Conservation (phyloP, 441 rosid genomes). For the Eruca vesicaria region DNA sequence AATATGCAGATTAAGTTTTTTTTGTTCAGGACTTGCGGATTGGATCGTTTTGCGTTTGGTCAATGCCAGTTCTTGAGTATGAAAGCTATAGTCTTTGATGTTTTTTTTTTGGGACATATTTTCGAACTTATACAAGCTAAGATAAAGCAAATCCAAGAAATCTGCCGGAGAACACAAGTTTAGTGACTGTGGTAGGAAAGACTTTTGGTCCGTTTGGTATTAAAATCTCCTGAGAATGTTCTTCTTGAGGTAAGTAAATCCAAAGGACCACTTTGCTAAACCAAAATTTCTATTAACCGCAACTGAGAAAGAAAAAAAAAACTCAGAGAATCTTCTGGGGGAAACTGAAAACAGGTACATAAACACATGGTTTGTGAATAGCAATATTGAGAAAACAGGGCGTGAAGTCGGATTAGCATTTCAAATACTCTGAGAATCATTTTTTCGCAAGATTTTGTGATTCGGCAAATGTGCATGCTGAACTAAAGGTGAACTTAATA, state of each 20-base stretch:
- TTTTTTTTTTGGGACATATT: not conserved
- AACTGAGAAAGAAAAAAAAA: not conserved
- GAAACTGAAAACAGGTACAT: conserved; percentile 45
- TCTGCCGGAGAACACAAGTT: conserved; percentile 52
- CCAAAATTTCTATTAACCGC: not conserved
- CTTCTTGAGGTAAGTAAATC: conserved; percentile 65
- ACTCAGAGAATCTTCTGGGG: not conserved
- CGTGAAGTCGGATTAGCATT: conserved; percentile 82
- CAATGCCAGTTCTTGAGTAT: conserved; percentile 71
- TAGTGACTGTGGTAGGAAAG: conserved; percentile 66
- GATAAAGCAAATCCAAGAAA: conserved; percentile 1
- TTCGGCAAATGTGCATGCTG: conserved; percentile 75
- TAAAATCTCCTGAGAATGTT: conserved; percentile 60
- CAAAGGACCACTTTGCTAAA: not conserved
- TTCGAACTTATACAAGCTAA: not conserved
- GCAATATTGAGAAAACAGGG: conserved; percentile 70
- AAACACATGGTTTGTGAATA: conserved; percentile 72
- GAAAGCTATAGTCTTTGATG: not conserved
- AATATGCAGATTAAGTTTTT: conserved; percentile 50
- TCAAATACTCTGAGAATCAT: conserved; percentile 54
- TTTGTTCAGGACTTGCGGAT: conserved; percentile 53
- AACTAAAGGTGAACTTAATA: conserved; percentile 49
- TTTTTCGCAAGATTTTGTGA: conserved; percentile 78
- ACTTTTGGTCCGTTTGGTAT: conserved; percentile 63
- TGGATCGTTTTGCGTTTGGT: conserved; percentile 58